Evolutionary conservation across 306 rosid genomes (phyloP), one percentile per base, ranked within the genome.

Genomic region (Cyclanthera cordifolia): DNA sequence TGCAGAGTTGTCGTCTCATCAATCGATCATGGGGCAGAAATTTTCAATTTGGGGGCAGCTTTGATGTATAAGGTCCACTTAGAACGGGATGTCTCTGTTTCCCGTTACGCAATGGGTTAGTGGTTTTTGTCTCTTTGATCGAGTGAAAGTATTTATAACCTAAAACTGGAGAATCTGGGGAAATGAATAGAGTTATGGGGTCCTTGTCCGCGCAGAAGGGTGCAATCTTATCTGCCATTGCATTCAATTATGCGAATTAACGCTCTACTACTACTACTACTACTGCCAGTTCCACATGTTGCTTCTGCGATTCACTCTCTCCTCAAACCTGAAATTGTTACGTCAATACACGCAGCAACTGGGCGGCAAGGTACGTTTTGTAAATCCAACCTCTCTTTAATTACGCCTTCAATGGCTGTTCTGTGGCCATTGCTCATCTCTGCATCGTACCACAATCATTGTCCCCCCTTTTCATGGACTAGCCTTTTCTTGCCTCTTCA

Each of bases 201-300:
- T 78, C 85, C 41, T 48, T 80, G 88, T 83, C 81, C 30, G 69
- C 76, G 23, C 64, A 24, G 70, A 78, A 76, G 81, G 87, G 78
- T 70, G 70, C 87, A 80, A 54, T 48, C 76, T 75, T 60, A 73
- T 75, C 71, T 72, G 60, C 19, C 37, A 45, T 51, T 27, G 58
- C 70, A 72, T 74, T 49, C 20, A 7, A 71, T 72, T 76, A 83
- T 30, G 82, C 54, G 73, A 78, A 80, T 76, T 72, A 66, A 67
- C 81, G 79, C 77, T 28, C 32, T n/a, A n/a, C n/a, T n/a, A n/a
- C n/a, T n/a, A n/a, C n/a, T n/a, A 28, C 32, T 28, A 4, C 32
- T 24, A 63, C 82, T 80, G 82, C 63, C 84, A 79, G 25, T 20
- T 13, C 63, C 87, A 80, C 87, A 77, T 80, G 87, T 74, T 73